Base-by-base conservation (phyloP, 192 early-diverging fungal genomes). In the Podila horticola region DNA sequence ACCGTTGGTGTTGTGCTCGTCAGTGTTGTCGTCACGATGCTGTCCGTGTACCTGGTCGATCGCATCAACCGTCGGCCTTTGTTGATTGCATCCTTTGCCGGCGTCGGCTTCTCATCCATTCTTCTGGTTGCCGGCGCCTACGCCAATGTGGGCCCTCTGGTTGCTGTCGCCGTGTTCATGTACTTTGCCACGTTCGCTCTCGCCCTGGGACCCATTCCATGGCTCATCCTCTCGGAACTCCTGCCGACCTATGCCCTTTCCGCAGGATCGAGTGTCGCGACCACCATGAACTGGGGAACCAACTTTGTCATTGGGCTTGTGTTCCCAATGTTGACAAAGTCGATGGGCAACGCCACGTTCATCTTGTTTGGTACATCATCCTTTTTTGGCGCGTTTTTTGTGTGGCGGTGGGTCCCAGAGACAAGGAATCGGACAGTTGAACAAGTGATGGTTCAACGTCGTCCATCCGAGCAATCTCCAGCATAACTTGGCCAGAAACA, bases 151-250 rank as follows among this genome's bases (percentile, higher is more conserved):
- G 83, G 82, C 4, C 77, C 64, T 15, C 72, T 92, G 68, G 86
- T 93, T 5, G 85, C 89, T 31, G 87, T 87, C 84, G 83, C 90
- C 85, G 88, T 94, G 62, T 92, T 95, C 71, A 63, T 91, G 10
- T 95, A 93, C 82, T 92, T 95, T 52, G 88, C 87, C 30, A 84
- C 88, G 62, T 96, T 95, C 83, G 92, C 92, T 59, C 77, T 95
- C 29, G 95, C 91, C 30, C 72, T 94, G 10, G 94, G 94, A 20
- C 90, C 92, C 0, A 93, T 95, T 38, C 93, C 95, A 13, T 96
- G 94, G 93, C 70, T 94, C 5, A 86, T 94, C 17, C 84, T 92
- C 5, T 90, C 93, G 15, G 95, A 96, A 67, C 86, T 95, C 64
- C 84, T 92, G 4, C 95, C 95, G 3, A 86, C 88, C 7, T 93